Percentiles rank a stretch among this genome's conserved stretches.
phyloP scores from a whole-genome alignment of 148 eudicot species.

The Pouteria glomerata region DNA sequence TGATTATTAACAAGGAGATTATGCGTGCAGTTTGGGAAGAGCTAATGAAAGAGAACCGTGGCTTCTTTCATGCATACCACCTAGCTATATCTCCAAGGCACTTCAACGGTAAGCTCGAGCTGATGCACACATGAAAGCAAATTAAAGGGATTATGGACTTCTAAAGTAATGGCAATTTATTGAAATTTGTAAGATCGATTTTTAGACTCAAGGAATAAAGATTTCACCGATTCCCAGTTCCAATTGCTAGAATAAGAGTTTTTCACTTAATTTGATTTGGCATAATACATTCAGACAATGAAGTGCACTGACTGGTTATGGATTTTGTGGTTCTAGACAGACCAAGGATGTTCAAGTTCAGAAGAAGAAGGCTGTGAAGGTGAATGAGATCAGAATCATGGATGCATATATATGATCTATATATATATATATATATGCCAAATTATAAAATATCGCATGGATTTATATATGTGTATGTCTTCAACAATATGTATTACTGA shows the following conservation, averaged over 20 bases:
- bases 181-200: too few relatives aligned
- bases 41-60: constrained; percentile 49
- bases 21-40: constrained; percentile 52
- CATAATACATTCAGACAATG: not conserved
- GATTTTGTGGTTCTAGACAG: not conserved
- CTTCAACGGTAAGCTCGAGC: constrained; percentile 24
- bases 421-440: not conserved
- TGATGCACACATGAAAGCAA: not conserved
- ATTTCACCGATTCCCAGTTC: too few relatives aligned
- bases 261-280: too few relatives aligned
- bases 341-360: not conserved
- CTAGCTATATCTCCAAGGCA: constrained; percentile 33
- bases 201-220: too few relatives aligned
- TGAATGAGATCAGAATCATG: not conserved
- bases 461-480: too few relatives aligned
- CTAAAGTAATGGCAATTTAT: too few relatives aligned
- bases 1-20: too few relatives aligned
- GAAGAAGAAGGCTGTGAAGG: not conserved
- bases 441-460: too few relatives aligned
- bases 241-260: too few relatives aligned
- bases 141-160: not conserved
- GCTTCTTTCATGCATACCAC: constrained; percentile 51
- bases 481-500: too few relatives aligned
- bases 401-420: not conserved
- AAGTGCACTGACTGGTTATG: not conserved